These are phyloP conservation scores for Phytopythium oedochilum DNA, from an alignment of 352 stramenopile genomes.

Conservation along the genomic window DNA sequence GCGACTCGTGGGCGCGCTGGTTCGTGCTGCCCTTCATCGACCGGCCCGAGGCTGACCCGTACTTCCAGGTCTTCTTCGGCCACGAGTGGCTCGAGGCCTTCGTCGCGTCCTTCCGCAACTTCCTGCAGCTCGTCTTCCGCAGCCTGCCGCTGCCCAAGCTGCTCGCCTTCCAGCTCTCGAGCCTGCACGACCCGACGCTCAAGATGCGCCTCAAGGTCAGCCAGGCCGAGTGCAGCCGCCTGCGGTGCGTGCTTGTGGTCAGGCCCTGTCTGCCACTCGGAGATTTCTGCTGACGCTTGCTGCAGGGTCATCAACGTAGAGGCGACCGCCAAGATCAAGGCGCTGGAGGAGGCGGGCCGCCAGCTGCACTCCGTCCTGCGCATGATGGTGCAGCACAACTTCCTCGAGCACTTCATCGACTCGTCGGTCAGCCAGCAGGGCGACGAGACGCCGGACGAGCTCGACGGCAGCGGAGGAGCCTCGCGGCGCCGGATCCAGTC, in stretches of 20 bases:
- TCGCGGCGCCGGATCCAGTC: background rate
- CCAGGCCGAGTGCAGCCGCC: constrained; percentile 63
- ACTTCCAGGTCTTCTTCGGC: constrained; percentile 75
- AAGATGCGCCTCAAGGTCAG: constrained; percentile 64
- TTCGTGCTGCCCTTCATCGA: constrained; percentile 82
- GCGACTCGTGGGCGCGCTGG: constrained; percentile 71
- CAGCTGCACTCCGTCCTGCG: constrained; percentile 58
- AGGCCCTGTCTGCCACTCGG: background rate
- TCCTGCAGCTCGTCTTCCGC: constrained; percentile 70
- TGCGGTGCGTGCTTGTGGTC: constrained; percentile 21
- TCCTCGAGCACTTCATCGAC: constrained; percentile 51
- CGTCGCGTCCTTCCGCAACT: constrained; percentile 74
- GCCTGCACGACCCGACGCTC: constrained; percentile 63
- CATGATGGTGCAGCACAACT: constrained; percentile 63
- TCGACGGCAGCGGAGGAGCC: background rate
- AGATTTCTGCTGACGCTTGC: background rate
- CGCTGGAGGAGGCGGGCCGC: constrained; percentile 52
- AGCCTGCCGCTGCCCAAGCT: constrained; percentile 73
- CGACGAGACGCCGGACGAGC: background rate
- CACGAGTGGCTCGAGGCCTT: constrained; percentile 70
- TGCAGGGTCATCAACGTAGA: constrained; percentile 35
- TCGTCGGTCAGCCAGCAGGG: background rate
- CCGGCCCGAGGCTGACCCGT: constrained; percentile 60
- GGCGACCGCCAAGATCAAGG: constrained; percentile 46
- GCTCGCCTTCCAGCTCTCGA: constrained; percentile 64